These are phyloP conservation scores for Geotrichum macrosporum DNA, from an alignment of 1,139 yeast species.

Conservation along the genomic window DNA sequence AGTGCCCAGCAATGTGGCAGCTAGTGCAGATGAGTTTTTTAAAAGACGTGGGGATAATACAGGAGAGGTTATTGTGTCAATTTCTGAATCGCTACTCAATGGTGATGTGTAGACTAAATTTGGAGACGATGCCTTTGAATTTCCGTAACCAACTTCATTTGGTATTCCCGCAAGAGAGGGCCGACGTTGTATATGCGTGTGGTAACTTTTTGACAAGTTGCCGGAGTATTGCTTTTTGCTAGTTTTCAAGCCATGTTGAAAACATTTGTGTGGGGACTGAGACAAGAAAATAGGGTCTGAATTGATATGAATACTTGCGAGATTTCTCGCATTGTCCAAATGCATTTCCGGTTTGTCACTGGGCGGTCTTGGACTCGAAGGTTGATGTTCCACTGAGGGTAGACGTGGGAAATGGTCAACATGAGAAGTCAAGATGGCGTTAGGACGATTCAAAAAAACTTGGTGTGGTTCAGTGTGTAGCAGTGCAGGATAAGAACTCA, in stretches of 20 bases:
- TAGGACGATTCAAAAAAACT: background rate
- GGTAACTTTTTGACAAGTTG: background rate
- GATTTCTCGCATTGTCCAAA: background rate
- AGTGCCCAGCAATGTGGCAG: background rate
- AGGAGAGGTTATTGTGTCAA: slow-evolving; percentile 7
- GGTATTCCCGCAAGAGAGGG: background rate
- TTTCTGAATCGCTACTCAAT: slow-evolving; percentile 1
- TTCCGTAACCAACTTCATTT: background rate
- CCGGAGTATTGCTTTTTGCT: background rate
- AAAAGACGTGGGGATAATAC: slow-evolving; percentile 2
- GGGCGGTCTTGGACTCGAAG: background rate
- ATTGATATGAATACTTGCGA: background rate
- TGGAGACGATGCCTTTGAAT: background rate
- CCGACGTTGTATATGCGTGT: background rate
- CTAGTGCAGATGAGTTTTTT: background rate
- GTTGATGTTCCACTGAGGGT: background rate
- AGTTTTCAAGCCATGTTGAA: too few species aligned
- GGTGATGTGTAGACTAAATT: background rate
- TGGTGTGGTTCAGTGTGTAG: slow-evolving; percentile 6
- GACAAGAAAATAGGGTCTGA: background rate
- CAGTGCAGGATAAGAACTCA: slow-evolving; percentile 3
- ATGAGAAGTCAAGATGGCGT: slow-evolving; percentile 5
- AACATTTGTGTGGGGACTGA: too few species aligned
- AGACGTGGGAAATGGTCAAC: slow-evolving; percentile 3
- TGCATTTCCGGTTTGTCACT: slow-evolving; percentile 1